Base-by-base conservation (phyloP, 768 basidiomycete species). In the Tubosaeta sp. region DNA sequence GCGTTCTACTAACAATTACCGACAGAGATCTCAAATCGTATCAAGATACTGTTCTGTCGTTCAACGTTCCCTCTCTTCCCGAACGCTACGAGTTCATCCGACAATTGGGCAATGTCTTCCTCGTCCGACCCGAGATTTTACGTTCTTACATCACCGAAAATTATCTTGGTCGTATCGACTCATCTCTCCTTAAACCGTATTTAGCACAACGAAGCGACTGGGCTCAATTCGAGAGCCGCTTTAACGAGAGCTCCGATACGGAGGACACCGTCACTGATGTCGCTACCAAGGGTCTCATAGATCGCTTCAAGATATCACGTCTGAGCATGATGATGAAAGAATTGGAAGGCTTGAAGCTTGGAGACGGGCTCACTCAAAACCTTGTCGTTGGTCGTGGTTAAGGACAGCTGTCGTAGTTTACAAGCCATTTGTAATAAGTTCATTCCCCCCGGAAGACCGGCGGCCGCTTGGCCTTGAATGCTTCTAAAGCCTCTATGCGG, bases 21-120 rank as follows among this genome's bases (percentile, higher is more conserved):
- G 45, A 36, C 65, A 97, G 94, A 71, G 96, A 99, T 65, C 81
- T 99, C 59, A 96, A 94, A 58, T 84, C 88, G 19, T 99, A 99
- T 63, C 96, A 98, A 73, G 96, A 98, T 59, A 81, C 81, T 2
- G 82, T 96, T 57, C 73, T 77, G 54, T 82, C 79, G n/a, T 97
- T 95, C 71, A 77, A 78, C 27, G 84, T 96, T 38, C 82, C 90
- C 11, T 77, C 88, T 7, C 76, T 99, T 8, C 82, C 86, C 57
- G 94, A 98, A 66, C 92, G 95, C 21, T 99, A 95, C 72, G 96
- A 98, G 66, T 97, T 98, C 73, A 86, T 98, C 55, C 87, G 94
- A 35, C 94, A 98, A 68, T 83, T 99, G 5, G 96, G 95, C 58
- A 95, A 98, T 63, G 80, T 94, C 56, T 99, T 97, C 78, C 87